Evolutionary conservation across 371 early-diverging fungal species (phyloP), one percentile per base, ranked within the genome.

Genomic region (Apophysomyces trapeziformis): DNA sequence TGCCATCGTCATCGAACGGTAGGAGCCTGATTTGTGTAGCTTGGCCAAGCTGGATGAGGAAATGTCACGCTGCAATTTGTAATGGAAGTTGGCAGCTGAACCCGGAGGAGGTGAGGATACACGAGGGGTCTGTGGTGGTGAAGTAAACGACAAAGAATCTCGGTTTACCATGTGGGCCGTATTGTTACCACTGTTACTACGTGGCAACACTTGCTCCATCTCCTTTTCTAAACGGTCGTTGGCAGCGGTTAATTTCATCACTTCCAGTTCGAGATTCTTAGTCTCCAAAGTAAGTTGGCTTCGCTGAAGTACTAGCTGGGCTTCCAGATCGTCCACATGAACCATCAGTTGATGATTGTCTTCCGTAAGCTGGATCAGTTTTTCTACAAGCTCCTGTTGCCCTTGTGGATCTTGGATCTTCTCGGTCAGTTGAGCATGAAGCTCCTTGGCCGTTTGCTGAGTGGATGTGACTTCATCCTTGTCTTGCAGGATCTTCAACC

Each of bases 191-290:
- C 46, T 45, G 46, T 47, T 64, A 58, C 69, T 77, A 58, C 76
- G 70, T 13, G 82, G 79, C 38, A 79, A 68, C 16, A 74, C 63
- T 60, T 80, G 81, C 39, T 80, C 79, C 74, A 80, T 75, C 61
- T 83, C 83, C 47, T 76, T 78, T 58, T 83, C 83, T 50, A 83
- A 66, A 1, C 79, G 75, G 46, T 80, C 83, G 59, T 83, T 83
- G 4, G 81, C 81, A n/a, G 79, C 80, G 0, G 70, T 69, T 11
- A 80, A 61, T 43, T 79, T 78, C 71, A 79, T 74, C 37, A 80
- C 57, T 57, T 83, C 78, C 12, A 75, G 21, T 64, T 83, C 81
- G 36, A 83, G 41, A 16, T 78, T 75, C 61, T 77, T 80, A 41
- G 74, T 73, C 56, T 83, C 81, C 8, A 77, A 50, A 1, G 75